Base-by-base conservation (phyloP, 2,329 filamentous ascomycete species). In the Diaporthe sp. region DNA sequence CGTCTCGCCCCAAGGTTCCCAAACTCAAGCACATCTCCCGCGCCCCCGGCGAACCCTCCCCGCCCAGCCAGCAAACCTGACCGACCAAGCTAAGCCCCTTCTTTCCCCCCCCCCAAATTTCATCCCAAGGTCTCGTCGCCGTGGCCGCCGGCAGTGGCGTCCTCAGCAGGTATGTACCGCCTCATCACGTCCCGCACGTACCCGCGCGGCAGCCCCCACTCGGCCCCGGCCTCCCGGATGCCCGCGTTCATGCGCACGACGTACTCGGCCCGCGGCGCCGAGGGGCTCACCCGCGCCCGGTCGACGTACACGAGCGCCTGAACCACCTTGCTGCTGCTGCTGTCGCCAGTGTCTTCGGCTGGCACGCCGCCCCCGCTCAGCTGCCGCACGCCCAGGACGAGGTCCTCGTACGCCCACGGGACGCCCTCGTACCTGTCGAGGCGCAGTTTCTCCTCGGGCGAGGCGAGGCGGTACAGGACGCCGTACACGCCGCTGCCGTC, bases 381-480 rank as follows among this genome's bases (percentile, higher is more conserved):
- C 25, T 88, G 85, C n/a, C 86, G 83, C 9, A 87, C 85, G 0
- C 79, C 61, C 2, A 89, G 79, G 19, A 82, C 79, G 57, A 88
- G 84, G 80, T 92, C 93, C 49, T 87, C 86, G 79, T 94, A 94
- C 1, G 88, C 87, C n/a, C 79, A 78, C 0, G 91, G 90, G 0
- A 94, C 92, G 62, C 91, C 92, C 82, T 94, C 92, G 77, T 87
- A 89, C 0, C 70, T 71, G 79, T 93, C 91, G 0, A 93, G 85
- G 0, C 73, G 75, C 5, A 75, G 79, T 51, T 73, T 73, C 81
- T 92, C 90, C 78, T 92, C 90, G 1, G 79, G 67, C 0, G 82
- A 79, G 12, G 85, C 81, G 0, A 92, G 83, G 10, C 83, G 83
- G 79, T 92, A 92, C 28, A 92, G 82, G 4, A 92, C 81, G 8